Percentiles rank a stretch among this genome's conserved stretches.
phyloP scores from a whole-genome alignment of 148 eudicot genomes.

The Rhododendron henanense region DNA sequence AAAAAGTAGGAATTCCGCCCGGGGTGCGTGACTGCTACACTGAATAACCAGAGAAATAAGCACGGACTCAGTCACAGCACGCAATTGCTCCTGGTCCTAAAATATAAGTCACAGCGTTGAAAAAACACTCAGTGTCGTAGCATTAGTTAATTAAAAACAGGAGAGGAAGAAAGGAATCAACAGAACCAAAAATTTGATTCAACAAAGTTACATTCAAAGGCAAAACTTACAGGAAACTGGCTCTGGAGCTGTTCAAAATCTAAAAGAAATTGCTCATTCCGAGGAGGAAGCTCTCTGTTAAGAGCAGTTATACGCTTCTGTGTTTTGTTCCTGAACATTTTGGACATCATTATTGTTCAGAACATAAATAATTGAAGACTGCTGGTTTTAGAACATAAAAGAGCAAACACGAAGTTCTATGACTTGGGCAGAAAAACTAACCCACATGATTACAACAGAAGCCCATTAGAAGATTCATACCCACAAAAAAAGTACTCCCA shows the following conservation, averaged over 20 bases:
- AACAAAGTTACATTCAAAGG: not conserved
- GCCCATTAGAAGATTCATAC: not conserved
- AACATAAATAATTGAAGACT: not conserved
- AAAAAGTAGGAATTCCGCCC: constrained; percentile 92
- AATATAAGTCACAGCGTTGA: constrained; percentile 12
- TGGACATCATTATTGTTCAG: constrained; percentile 11
- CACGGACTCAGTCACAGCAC: constrained; percentile 74
- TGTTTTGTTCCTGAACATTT: constrained; percentile 75
- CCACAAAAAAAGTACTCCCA: not conserved
- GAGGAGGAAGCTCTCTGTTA: constrained; percentile 84
- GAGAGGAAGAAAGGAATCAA: constrained; percentile 1
- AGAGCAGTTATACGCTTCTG: constrained; percentile 87
- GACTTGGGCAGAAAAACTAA: not conserved
- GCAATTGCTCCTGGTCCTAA: constrained; percentile 90
- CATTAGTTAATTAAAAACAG: not conserved
- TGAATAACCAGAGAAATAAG: constrained; percentile 78
- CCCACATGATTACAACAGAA: not conserved
- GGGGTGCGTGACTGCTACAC: constrained; percentile 81
- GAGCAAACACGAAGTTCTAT: not conserved
- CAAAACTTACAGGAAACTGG: constrained; percentile 72
- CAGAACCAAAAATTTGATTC: not conserved
- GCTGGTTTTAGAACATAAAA: not conserved
- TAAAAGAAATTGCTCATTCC: constrained; percentile 79
- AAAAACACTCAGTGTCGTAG: not conserved
- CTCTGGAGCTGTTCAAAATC: constrained; percentile 78